Conservation (phyloP, 768 basidiomycete species). For the Vishniacozyma victoriae region DNA sequence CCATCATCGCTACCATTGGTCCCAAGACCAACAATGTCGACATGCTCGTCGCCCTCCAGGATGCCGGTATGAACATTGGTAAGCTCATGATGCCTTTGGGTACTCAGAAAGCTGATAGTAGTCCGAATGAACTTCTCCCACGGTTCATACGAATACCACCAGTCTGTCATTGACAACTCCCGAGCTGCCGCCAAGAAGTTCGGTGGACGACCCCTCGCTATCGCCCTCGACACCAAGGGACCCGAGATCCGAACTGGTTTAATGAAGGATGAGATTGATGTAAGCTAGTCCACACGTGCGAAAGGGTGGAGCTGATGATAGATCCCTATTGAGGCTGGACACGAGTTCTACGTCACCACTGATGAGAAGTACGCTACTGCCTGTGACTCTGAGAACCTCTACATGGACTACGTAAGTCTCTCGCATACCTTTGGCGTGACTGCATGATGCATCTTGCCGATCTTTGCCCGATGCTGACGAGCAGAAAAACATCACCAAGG, state of each 20-base stretch:
- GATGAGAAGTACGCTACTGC: constrained; percentile 71
- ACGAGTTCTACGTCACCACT: constrained; percentile 85
- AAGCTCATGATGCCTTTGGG: constrained; percentile 43
- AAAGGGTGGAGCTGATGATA: constrained; percentile 39
- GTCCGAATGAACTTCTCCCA: constrained; percentile 99
- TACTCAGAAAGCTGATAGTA: constrained; percentile 40
- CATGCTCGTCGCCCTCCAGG: constrained; percentile 72
- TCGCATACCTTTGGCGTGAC: neutral
- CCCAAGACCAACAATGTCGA: constrained; percentile 92
- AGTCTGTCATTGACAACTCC: constrained; percentile 97
- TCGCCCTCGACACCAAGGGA: constrained; percentile 98
- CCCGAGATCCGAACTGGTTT: constrained; percentile 97
- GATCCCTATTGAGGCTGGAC: constrained; percentile 80
- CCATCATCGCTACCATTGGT: constrained; percentile 99
- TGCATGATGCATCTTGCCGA: neutral
- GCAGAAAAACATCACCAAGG: constrained; percentile 85
- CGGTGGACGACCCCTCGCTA: constrained; percentile 84
- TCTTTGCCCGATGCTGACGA: neutral
- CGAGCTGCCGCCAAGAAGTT: constrained; percentile 67
- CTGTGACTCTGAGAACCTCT: constrained; percentile 79
- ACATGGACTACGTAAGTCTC: constrained; percentile 80
- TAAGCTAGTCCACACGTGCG: constrained; percentile 49
- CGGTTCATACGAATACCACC: constrained; percentile 96
- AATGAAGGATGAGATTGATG: constrained; percentile 79
- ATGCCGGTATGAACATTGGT: constrained; percentile 98